These are phyloP conservation scores for Cynanchum wilfordii DNA, from an alignment of 257 asterid genomes.

Conservation along the genomic window DNA sequence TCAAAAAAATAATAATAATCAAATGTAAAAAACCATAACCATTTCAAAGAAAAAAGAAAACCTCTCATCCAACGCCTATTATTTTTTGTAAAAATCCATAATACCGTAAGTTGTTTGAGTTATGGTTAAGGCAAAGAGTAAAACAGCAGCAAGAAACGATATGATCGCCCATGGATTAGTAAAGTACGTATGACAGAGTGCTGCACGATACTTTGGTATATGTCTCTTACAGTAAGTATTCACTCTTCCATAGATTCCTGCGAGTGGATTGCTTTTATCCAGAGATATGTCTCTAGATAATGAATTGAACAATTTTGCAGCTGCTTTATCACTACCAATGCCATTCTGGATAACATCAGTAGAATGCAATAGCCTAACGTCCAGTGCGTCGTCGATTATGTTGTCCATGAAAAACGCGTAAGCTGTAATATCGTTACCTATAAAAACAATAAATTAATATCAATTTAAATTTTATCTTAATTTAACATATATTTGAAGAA, in stretches of 20 bases:
- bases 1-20: no score
- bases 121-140: slow-evolving; percentile 51
- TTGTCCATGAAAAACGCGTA: slow-evolving; percentile 58
- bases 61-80: no score
- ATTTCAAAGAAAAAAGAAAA: no score
- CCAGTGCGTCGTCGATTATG: slow-evolving; percentile 40
- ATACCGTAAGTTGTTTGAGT: slow-evolving; percentile 34
- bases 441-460: no score
- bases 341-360: slow-evolving; percentile 42
- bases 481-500: no score
- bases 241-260: slow-evolving; percentile 29
- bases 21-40: no score
- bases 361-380: slow-evolving; percentile 44
- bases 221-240: slow-evolving; percentile 37
- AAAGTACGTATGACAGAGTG: slow-evolving; percentile 48
- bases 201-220: slow-evolving; percentile 44
- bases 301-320: slow-evolving; percentile 45
- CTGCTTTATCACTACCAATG: slow-evolving; percentile 47
- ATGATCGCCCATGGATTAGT: slow-evolving; percentile 46
- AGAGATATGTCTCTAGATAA: slow-evolving; percentile 40
- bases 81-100: neutral
- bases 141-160: slow-evolving; percentile 43
- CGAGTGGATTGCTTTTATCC: slow-evolving; percentile 39
- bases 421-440: slow-evolving; percentile 36
- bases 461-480: no score